A percentile compares a stretch with the other conserved stretches of the same genome.
phyloP scores from a whole-genome alignment of 441 rosid genomes.

The Raphanus hybrid region DNA sequence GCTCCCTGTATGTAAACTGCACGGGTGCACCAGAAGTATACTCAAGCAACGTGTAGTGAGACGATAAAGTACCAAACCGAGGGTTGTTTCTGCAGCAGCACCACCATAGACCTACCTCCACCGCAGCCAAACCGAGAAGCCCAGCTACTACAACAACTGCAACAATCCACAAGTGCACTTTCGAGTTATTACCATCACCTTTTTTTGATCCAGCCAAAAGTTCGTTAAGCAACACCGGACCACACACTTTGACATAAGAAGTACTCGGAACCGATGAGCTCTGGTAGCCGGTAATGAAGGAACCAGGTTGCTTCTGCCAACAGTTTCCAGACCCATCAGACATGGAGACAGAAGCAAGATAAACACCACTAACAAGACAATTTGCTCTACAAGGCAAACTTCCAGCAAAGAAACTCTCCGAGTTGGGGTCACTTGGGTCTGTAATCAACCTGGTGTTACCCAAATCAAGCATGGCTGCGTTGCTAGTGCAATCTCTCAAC shows the following conservation, averaged over 20 bases:
- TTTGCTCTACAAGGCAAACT: slow-evolving; percentile 61
- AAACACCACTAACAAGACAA: slow-evolving; percentile 57
- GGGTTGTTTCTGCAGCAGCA: slow-evolving; percentile 66
- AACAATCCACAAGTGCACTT: slow-evolving; percentile 54
- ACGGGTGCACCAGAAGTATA: slow-evolving; percentile 79
- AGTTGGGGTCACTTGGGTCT: slow-evolving; percentile 44
- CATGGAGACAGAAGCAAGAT: slow-evolving; percentile 68
- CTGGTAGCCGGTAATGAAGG: slow-evolving; percentile 65
- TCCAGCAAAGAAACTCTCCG: slow-evolving; percentile 55
- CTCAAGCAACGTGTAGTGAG: slow-evolving; percentile 74
- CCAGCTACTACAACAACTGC: slow-evolving; percentile 51
- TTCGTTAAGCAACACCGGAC: slow-evolving; percentile 54
- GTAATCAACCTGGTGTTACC: slow-evolving; percentile 54
- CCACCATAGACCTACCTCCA: slow-evolving; percentile 72
- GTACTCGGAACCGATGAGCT: slow-evolving; percentile 64
- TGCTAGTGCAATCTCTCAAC: slow-evolving; percentile 58
- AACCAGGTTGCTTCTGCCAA: slow-evolving; percentile 56
- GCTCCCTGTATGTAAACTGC: slow-evolving; percentile 65
- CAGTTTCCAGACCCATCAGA: slow-evolving; percentile 80
- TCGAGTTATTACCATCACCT: slow-evolving; percentile 41
- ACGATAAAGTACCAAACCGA: slow-evolving; percentile 57
- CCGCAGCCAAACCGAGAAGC: slow-evolving; percentile 49
- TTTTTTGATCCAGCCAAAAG: slow-evolving; percentile 20
- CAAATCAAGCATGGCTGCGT: slow-evolving; percentile 58
- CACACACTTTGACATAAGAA: slow-evolving; percentile 73